Percentiles rank a stretch among this genome's conserved stretches.
phyloP scores from a whole-genome alignment of 2,329 filamentous ascomycete species.

The Chaetomiaceae sp. region DNA sequence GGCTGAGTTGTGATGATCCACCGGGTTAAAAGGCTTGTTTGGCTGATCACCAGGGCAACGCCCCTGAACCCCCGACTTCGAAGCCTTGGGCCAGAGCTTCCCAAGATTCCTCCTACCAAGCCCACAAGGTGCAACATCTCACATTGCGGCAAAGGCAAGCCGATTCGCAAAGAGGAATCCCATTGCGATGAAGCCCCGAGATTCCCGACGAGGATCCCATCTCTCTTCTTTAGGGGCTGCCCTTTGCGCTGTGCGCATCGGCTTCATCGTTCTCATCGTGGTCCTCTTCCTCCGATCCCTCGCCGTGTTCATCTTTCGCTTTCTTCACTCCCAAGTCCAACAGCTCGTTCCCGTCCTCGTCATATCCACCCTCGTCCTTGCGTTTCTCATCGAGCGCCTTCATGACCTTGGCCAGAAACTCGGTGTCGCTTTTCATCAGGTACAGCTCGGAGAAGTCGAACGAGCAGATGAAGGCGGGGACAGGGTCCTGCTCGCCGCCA shows the following conservation, averaged over 20 bases:
- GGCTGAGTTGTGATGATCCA: too few species aligned
- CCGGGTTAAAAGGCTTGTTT: neutral
- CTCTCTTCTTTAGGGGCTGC: neutral
- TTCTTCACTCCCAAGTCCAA: too few species aligned
- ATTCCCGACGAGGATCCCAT: too few species aligned
- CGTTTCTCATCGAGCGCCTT: neutral
- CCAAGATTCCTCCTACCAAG: too few species aligned
- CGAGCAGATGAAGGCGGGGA: slow-evolving; percentile 11
- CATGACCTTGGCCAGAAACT: slow-evolving; percentile 7
- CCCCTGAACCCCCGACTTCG: neutral
- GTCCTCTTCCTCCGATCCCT: neutral
- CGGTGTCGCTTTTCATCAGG: slow-evolving; percentile 5
- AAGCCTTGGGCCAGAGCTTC: too few species aligned
- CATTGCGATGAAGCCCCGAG: too few species aligned
- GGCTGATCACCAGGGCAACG: slow-evolving; percentile 1
- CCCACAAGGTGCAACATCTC: too few species aligned
- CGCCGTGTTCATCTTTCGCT: neutral
- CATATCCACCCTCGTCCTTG: neutral
- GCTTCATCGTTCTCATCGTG: neutral
- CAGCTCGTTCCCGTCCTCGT: neutral
- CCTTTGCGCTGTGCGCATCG: neutral
- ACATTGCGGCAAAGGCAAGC: too few species aligned
- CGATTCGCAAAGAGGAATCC: too few species aligned
- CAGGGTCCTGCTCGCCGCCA: neutral
- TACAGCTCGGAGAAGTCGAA: slow-evolving; percentile 12